Conservation (phyloP, 148 eudicot species). For the Mesembryanthemum crystallinum region DNA sequence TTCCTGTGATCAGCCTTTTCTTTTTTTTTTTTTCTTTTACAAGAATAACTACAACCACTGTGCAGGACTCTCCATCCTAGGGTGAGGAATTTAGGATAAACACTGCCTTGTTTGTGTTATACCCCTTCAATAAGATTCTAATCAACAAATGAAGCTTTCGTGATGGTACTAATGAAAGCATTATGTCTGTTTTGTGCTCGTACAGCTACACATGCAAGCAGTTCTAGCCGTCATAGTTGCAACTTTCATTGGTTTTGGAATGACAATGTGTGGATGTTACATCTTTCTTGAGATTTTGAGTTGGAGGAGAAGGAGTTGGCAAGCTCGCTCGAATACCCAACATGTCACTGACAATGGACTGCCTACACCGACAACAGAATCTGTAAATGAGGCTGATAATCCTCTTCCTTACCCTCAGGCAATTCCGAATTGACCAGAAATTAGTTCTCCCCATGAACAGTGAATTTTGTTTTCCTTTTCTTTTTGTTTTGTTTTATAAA, state of each 20-base stretch:
- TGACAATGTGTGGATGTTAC: conserved; percentile 66
- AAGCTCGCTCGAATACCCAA: conserved; percentile 26
- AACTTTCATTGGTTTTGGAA: conserved; percentile 83
- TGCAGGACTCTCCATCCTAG: not conserved
- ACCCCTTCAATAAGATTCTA: not conserved
- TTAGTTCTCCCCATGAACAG: not conserved
- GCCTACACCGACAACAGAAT: conserved; percentile 8
- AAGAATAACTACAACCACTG: too few relatives aligned
- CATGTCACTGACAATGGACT: conserved; percentile 13
- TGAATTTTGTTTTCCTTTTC: not conserved
- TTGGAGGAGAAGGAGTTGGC: conserved; percentile 42
- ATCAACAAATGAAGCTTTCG: not conserved
- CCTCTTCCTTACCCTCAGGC: not conserved
- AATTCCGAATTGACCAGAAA: conserved; percentile 15
- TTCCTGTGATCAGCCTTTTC: too few relatives aligned
- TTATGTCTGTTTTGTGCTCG: not conserved
- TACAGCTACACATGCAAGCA: conserved; percentile 69
- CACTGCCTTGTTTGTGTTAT: not conserved
- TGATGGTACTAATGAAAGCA: not conserved
- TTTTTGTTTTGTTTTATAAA: not conserved
- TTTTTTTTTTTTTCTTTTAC: too few relatives aligned
- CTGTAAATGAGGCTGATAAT: not conserved
- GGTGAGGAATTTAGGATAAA: too few relatives aligned
- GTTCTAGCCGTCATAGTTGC: conserved; percentile 78
- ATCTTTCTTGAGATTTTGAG: conserved; percentile 46